Evolutionary conservation across 192 early-diverging fungal species (phyloP), one percentile per base, ranked within the genome.

Genomic region (Coemansia sp.): DNA sequence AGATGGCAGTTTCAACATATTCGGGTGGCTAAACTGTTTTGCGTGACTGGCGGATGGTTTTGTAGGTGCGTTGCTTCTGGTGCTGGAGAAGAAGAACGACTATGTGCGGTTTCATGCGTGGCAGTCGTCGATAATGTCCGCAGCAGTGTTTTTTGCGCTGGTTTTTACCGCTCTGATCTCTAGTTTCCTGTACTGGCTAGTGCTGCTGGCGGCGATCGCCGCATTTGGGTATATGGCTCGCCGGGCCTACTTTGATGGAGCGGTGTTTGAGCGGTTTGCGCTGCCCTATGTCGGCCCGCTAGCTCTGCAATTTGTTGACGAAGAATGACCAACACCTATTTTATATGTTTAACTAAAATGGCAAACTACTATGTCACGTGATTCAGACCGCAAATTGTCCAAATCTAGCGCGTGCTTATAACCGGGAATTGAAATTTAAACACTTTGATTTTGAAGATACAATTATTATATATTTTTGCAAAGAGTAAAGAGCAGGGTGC

Each of bases 21-120:
- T 55, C 23, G 14, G 4, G 24, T 27, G 53, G 24, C 53, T 55
- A 55, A 54, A 54, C 45, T 27, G 17, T 45, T 37, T 49, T 55
- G 52, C 10, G 23, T 15, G 59, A 54, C 74, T 70, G 90, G 87
- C 7, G 75, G 85, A 11, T 27, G 88, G 11, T 75, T 93, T 17
- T 68, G 67, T 80, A 80, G 91, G 87, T 7, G 76, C 87, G n/a
- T 27, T 88, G n/a, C 79, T 93, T 56, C 67, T 93, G 47, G 79
- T 93, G 21, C 47, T 88, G 24, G 92, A 93, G 67, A 84, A 80
- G 60, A 89, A 91, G 69, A 93, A 93, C 67, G 82, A 84, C 72
- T 84, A 84, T 63, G 82, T 84, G 43, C 67, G 78, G 60, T 82
- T 78, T 65, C 83, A 84, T 43, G 83, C 83, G 5, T 84, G 79